phyloP scores from a whole-genome alignment of 148 eudicot species.

The Salicornia ramosissima region DNA sequence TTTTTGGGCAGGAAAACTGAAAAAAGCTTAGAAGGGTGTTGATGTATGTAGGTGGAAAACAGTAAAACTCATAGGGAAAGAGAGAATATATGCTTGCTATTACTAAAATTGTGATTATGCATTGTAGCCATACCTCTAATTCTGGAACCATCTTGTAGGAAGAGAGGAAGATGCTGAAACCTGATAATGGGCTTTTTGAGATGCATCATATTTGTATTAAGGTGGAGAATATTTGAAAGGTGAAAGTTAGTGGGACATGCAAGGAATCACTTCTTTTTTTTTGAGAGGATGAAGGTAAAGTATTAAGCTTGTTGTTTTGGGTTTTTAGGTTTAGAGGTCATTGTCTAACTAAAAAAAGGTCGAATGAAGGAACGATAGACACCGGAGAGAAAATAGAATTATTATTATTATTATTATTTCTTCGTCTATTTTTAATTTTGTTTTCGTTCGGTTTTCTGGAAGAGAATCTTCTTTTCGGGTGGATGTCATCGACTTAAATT shows the following conservation, averaged over 20 bases:
- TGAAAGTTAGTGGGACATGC: conserved; percentile 54
- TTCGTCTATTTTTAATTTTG: no score
- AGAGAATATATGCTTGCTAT: not conserved
- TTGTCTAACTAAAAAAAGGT: conserved; percentile 11
- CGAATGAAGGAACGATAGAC: conserved; percentile 1
- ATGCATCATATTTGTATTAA: conserved; percentile 43
- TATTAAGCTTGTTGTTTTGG: conserved; percentile 8
- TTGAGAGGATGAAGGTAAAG: conserved; percentile 23
- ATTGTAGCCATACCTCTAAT: conserved; percentile 53
- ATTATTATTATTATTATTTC: no score
- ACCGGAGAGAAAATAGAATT: not conserved
- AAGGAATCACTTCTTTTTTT: conserved; percentile 57
- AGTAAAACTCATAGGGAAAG: not conserved
- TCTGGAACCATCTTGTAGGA: conserved; percentile 46
- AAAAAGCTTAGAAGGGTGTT: conserved; percentile 14
- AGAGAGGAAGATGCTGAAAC: conserved; percentile 24
- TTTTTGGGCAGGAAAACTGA: conserved; percentile 24
- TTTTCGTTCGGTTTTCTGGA: no score
- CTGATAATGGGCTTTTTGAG: conserved; percentile 13
- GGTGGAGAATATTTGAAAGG: conserved; percentile 68
- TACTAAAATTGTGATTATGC: conserved; percentile 6
- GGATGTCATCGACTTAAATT: conserved; percentile 1
- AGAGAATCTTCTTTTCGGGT: conserved; percentile 4
- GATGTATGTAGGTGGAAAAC: not conserved
- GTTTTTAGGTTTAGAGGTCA: conserved; percentile 20